Evolutionary conservation across 192 early-diverging fungal genomes (phyloP).

Genomic region (Rhizophlyctis rosea): DNA sequence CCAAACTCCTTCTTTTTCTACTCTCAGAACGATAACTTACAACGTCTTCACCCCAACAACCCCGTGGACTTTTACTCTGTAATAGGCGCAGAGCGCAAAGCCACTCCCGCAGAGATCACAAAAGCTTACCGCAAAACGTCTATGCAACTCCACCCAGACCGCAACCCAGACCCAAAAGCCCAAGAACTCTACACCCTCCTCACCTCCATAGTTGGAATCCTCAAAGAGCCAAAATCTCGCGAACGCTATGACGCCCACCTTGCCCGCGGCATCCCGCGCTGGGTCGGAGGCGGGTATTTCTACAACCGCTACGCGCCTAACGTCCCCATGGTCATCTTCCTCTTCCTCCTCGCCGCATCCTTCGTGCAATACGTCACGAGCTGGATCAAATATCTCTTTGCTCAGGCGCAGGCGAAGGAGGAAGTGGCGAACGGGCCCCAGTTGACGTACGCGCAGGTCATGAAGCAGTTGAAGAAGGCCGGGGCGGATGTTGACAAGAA

Average conservation of each 20-base stretch:
- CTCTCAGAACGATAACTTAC: slow-evolving; percentile 7
- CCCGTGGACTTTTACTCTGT: slow-evolving; percentile 32
- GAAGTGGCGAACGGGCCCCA: slow-evolving; percentile 1
- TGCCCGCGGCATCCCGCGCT: slow-evolving; percentile 41
- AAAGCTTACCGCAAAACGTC: slow-evolving; percentile 45
- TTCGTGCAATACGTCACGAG: slow-evolving; percentile 46
- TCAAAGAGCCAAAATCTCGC: slow-evolving; percentile 39
- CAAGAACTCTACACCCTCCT: slow-evolving; percentile 36
- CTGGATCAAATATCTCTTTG: slow-evolving; percentile 23
- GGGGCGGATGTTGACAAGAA: not conserved
- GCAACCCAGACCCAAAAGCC: slow-evolving; percentile 39
- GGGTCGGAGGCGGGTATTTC: slow-evolving; percentile 34
- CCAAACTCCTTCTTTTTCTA: slow-evolving; percentile 9
- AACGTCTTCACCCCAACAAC: not conserved
- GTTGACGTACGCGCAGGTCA: slow-evolving; percentile 25
- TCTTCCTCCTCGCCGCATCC: slow-evolving; percentile 25
- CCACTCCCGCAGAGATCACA: slow-evolving; percentile 32
- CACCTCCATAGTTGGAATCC: slow-evolving; percentile 37
- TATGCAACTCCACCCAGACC: slow-evolving; percentile 45
- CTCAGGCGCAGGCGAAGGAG: not conserved
- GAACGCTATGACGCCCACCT: slow-evolving; percentile 49
- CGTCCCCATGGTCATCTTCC: slow-evolving; percentile 29
- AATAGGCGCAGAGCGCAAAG: slow-evolving; percentile 29
- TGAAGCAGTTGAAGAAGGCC: slow-evolving; percentile 26
- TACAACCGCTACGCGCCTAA: slow-evolving; percentile 46